phyloP scores from a whole-genome alignment of 805 yeast genomes.

The Suhomyces xylopsoci region DNA sequence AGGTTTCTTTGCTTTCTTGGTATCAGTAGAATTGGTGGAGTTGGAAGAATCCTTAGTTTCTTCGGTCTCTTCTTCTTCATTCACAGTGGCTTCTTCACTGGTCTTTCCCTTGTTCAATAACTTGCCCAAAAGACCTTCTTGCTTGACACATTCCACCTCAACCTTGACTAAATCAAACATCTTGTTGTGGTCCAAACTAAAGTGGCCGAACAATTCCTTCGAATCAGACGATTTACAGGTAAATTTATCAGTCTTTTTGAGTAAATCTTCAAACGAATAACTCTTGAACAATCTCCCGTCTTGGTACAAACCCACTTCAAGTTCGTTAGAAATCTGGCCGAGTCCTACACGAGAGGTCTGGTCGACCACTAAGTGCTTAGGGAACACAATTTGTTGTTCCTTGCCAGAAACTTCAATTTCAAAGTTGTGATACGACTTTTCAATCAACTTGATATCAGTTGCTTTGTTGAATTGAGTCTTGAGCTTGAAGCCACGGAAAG shows the following conservation, averaged over 20 bases:
- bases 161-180: constrained; percentile 46
- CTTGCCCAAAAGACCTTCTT: constrained; percentile 22
- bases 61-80: constrained; percentile 18
- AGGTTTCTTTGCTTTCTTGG: constrained; percentile 16
- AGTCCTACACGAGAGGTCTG: constrained; percentile 34
- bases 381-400: constrained; percentile 37
- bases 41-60: constrained; percentile 9
- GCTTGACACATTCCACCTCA: constrained; percentile 41
- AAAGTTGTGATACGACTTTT: constrained; percentile 51
- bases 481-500: constrained; percentile 71
- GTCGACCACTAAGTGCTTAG: constrained; percentile 42
- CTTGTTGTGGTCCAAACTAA: constrained; percentile 48
- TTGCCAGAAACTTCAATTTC: constrained; percentile 31
- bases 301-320: constrained; percentile 35
- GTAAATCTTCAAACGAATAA: constrained; percentile 22
- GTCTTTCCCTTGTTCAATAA: constrained; percentile 21
- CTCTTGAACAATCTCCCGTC: constrained; percentile 34
- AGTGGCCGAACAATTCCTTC: constrained; percentile 36
- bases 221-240: constrained; percentile 37
- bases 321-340: constrained; percentile 28
- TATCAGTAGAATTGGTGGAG: constrained; percentile 15
- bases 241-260: constrained; percentile 27
- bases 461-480: constrained; percentile 67
- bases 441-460: constrained; percentile 54
- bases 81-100: constrained; percentile 12